These are phyloP conservation scores for Adenanthera pavonina DNA, from an alignment of 306 rosid genomes.

Conservation along the genomic window DNA sequence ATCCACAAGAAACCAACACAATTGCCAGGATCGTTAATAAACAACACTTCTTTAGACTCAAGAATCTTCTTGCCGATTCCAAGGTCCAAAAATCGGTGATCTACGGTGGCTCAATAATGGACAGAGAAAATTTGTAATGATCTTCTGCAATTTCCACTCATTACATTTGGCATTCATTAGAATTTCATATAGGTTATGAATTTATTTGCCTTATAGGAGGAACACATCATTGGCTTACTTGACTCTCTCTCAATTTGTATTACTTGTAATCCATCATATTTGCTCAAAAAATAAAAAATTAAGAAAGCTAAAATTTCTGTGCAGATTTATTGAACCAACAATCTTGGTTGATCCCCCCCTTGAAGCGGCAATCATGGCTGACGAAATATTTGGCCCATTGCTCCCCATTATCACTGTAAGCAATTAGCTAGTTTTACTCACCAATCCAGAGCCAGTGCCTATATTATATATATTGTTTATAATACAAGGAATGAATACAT, in stretches of 20 bases:
- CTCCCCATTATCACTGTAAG: constrained; percentile 80
- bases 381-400: constrained; percentile 82
- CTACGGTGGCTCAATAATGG: constrained; percentile 70
- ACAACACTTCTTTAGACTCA: constrained; percentile 65
- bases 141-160: not conserved
- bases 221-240: not conserved
- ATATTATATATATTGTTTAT: no score
- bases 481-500: no score
- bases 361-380: constrained; percentile 66
- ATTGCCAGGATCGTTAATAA: constrained; percentile 67
- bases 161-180: not conserved
- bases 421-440: not conserved
- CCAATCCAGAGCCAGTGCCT: no score
- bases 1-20: constrained; percentile 52
- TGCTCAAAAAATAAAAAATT: not conserved
- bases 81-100: constrained; percentile 55
- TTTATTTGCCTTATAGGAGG: not conserved
- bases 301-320: not conserved
- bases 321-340: constrained; percentile 83
- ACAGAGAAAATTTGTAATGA: constrained; percentile 70
- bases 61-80: constrained; percentile 54
- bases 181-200: not conserved
- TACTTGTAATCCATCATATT: not conserved
- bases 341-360: constrained; percentile 77
- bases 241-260: not conserved